A percentile compares a stretch with the other conserved stretches of the same genome.
These are phyloP conservation scores for Fusarium bulbicola DNA, from an alignment of 2,329 filamentous ascomycete genomes.

Conservation along the genomic window DNA sequence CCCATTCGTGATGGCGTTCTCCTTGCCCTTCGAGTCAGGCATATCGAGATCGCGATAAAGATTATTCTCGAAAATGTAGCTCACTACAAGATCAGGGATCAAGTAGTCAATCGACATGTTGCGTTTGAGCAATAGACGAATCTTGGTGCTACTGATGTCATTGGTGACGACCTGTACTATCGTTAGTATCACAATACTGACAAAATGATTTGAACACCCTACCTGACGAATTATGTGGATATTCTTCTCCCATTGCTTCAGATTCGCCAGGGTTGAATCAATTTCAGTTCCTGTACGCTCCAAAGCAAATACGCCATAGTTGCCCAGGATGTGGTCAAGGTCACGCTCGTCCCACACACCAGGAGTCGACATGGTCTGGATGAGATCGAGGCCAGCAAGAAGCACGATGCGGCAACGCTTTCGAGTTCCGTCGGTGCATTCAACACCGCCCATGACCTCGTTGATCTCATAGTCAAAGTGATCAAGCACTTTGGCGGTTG, in stretches of 20 bases:
- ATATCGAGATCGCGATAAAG: constrained; percentile 66
- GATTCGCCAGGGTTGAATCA: constrained; percentile 82
- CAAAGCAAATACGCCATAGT: constrained; percentile 86
- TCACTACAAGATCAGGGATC: constrained; percentile 75
- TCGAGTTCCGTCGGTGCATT: constrained; percentile 71
- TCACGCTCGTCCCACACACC: constrained; percentile 86
- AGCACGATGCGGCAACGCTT: constrained; percentile 79
- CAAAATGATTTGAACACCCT: background rate
- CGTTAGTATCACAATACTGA: constrained; percentile 9
- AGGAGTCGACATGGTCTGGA: constrained; percentile 76
- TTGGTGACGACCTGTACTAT: constrained; percentile 74
- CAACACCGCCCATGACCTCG: constrained; percentile 76
- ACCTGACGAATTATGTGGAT: constrained; percentile 80
- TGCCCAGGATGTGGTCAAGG: constrained; percentile 85
- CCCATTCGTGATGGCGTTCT: constrained; percentile 18
- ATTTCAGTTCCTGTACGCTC: constrained; percentile 90
- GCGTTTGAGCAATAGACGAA: constrained; percentile 80
- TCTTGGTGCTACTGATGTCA: constrained; percentile 84
- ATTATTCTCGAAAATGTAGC: constrained; percentile 75
- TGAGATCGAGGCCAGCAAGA: constrained; percentile 80
- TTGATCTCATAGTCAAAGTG: constrained; percentile 95
- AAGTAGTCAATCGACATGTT: constrained; percentile 83
- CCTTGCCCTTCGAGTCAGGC: constrained; percentile 40
- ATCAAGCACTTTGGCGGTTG: constrained; percentile 88
- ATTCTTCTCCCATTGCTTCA: constrained; percentile 85